These are phyloP conservation scores for Penicillium maclennaniae DNA, from an alignment of 495 filamentous ascomycete species.

Conservation along the genomic window DNA sequence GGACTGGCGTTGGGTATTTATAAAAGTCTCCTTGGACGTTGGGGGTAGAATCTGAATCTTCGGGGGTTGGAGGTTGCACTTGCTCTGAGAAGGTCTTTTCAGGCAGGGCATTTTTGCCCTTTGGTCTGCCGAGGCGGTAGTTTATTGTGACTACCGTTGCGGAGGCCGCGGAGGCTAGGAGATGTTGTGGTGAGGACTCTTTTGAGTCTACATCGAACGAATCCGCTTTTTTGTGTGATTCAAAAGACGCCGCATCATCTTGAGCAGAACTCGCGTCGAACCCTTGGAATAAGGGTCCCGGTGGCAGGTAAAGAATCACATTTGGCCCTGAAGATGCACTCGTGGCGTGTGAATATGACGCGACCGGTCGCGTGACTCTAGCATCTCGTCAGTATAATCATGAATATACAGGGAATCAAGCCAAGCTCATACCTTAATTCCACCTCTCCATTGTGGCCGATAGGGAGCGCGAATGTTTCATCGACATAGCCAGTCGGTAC, in stretches of 20 bases:
- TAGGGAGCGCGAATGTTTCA: slow-evolving; percentile 21
- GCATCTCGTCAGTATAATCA: neutral
- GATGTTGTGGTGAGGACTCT: slow-evolving; percentile 15
- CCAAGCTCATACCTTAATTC: slow-evolving; percentile 23
- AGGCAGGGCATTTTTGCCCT: slow-evolving; percentile 28
- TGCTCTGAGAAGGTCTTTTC: neutral
- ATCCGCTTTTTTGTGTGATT: neutral
- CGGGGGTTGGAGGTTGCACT: neutral
- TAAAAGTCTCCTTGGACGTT: slow-evolving; percentile 7
- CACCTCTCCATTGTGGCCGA: slow-evolving; percentile 34
- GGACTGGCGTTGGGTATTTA: slow-evolving; percentile 38
- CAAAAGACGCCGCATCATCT: neutral
- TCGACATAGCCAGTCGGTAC: slow-evolving; percentile 9
- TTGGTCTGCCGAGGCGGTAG: slow-evolving; percentile 43
- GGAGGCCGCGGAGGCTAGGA: slow-evolving; percentile 26
- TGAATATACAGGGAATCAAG: neutral
- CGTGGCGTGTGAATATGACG: neutral
- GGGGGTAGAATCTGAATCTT: neutral
- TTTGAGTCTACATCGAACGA: neutral
- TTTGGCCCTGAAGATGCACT: slow-evolving; percentile 10
- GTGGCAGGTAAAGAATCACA: slow-evolving; percentile 39
- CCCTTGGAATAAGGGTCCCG: slow-evolving; percentile 32
- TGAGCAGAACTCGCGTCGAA: neutral
- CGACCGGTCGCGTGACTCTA: slow-evolving; percentile 28
- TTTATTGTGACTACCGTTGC: slow-evolving; percentile 40